Percentiles rank a stretch among this genome's conserved stretches.
Conservation (phyloP, 2,329 filamentous ascomycete species). For the Neoarthrinium moseri region DNA sequence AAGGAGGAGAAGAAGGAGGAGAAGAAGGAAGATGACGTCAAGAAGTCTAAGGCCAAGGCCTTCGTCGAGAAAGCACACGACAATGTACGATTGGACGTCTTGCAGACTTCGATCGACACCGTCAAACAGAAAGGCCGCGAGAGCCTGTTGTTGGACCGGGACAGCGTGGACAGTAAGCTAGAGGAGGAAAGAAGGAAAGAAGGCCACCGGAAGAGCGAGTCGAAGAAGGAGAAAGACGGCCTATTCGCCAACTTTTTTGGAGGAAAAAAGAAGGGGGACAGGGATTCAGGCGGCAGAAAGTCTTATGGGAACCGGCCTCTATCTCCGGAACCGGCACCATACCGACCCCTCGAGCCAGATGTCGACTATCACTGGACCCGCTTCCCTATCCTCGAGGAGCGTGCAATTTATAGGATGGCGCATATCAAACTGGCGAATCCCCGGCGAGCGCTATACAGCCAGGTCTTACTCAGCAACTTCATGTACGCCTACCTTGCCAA, state of each 20-base stretch:
- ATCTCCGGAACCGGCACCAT: constrained; percentile 75
- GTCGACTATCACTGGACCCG: constrained; percentile 95
- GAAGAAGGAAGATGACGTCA: constrained; percentile 59
- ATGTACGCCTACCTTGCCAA: constrained; percentile 99
- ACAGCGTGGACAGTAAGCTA: constrained; percentile 67
- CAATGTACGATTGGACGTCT: constrained; percentile 77
- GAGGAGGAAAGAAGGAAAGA: constrained; percentile 84
- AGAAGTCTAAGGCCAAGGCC: constrained; percentile 64
- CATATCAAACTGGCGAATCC: constrained; percentile 99
- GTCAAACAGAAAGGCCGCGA: constrained; percentile 68
- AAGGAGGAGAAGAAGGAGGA: constrained; percentile 61
- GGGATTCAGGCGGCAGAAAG: constrained; percentile 73
- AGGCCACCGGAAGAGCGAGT: constrained; percentile 69
- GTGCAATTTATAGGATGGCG: constrained; percentile 97
- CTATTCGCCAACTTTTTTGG: constrained; percentile 95
- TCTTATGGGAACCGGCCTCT: constrained; percentile 67
- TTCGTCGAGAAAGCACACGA: constrained; percentile 65
- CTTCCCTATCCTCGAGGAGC: constrained; percentile 92
- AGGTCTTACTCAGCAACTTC: constrained; percentile 96
- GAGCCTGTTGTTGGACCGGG: constrained; percentile 79
- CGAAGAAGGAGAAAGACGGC: constrained; percentile 89
- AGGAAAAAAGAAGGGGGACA: constrained; percentile 82
- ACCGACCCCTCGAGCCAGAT: constrained; percentile 75
- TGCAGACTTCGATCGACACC: constrained; percentile 83
- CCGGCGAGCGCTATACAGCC: constrained; percentile 84